These are phyloP conservation scores for Coemansia sp. DNA, from an alignment of 192 early-diverging fungal genomes.

Conservation along the genomic window DNA sequence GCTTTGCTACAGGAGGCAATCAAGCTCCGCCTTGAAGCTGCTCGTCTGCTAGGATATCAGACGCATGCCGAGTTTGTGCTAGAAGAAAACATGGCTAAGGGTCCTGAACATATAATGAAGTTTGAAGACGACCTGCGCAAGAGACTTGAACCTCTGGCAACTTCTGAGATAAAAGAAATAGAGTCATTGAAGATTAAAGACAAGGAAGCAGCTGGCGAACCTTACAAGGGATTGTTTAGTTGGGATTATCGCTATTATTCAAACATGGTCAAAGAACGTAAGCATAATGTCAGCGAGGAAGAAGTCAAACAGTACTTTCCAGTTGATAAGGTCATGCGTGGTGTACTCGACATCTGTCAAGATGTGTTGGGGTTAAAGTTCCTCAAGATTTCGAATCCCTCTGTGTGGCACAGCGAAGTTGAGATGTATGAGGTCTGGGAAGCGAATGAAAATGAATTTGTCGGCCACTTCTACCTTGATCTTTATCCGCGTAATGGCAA, in stretches of 20 bases:
- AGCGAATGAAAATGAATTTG: conserved; percentile 35
- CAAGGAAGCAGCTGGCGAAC: conserved; percentile 41
- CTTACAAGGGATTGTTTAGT: conserved; percentile 61
- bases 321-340: conserved; percentile 62
- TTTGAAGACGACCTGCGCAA: conserved; percentile 64
- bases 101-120: conserved; percentile 56
- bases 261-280: conserved; percentile 65
- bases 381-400: conserved; percentile 57
- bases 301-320: conserved; percentile 74
- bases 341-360: conserved; percentile 72
- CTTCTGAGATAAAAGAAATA: conserved; percentile 63
- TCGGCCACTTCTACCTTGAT: conserved; percentile 74
- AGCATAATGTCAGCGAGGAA: conserved; percentile 71
- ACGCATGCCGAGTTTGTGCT: conserved; percentile 69
- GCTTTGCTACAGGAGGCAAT: conserved; percentile 59
- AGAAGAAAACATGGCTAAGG: conserved; percentile 81
- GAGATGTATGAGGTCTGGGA: conserved; percentile 72
- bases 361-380: conserved; percentile 67
- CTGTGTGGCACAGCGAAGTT: conserved; percentile 77
- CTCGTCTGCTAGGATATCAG: conserved; percentile 65
- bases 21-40: conserved; percentile 52
- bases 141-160: conserved; percentile 57
- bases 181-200: conserved; percentile 62
- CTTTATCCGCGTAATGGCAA: conserved; percentile 69
- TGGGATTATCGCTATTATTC: conserved; percentile 79